Evolutionary conservation across 371 early-diverging fungal genomes (phyloP), one percentile per base, ranked within the genome.

Genomic region (Choanephora cucurbitarum): DNA sequence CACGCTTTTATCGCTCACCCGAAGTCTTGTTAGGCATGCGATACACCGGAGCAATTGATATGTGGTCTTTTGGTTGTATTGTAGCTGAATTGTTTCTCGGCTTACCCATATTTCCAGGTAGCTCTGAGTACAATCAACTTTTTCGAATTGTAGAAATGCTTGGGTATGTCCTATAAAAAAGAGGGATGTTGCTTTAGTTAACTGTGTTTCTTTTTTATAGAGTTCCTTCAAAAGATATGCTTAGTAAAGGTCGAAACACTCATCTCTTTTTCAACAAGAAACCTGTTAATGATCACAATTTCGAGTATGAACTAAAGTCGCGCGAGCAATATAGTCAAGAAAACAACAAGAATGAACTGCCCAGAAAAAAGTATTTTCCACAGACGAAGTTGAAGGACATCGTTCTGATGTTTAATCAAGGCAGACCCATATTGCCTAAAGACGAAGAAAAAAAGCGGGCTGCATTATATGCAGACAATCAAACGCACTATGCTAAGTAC

Each of bases 11-110:
- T 64, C 85, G 99, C 48, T 90, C 95, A 15, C 99, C 99, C 5
- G 99, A 99, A 71, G 95, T 99, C 0, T 70, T 99, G 8, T 75
- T 99, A 10, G 99, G 97, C 0, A 72, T 97, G 31, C 90, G 93
- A 52, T 93, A 98, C 75, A 89, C 95, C 3, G 86, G 94, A 31
- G 81, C 94, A n/a, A 96, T 97, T 41, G 99, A 99, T 68, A 96
- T 99, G 87, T 99, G 99, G 99, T 95, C 98, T 4, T 77, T 98
- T 7, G 99, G 99, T 0, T 99, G 99, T 69, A 95, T 99, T 57
- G 94, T 96, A 17, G 98, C 95, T 1, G 99, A 99, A 69, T 77
- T 99, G 23, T 94, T 91, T 60, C 71, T 95, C 5, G 96, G 97
- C 0, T 73, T 94, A 3, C 97, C 98, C 0, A 70, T 98, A 58